A percentile compares a stretch with the other conserved stretches of the same genome.
phyloP scores from a whole-genome alignment of 371 early-diverging fungal genomes.

The Mucor saturninus region DNA sequence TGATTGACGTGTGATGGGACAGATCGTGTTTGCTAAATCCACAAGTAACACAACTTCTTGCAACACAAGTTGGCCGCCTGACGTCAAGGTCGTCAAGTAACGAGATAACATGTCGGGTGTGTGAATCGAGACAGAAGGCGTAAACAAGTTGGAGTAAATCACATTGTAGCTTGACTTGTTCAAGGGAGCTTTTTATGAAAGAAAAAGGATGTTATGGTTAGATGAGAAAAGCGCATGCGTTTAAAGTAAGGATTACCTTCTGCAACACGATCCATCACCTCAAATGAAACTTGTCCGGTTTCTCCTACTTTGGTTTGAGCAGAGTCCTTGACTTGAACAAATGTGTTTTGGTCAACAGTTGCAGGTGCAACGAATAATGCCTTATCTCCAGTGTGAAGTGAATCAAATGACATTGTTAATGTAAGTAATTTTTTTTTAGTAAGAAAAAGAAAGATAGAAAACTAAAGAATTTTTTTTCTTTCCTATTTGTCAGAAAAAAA shows the following conservation, averaged over 20 bases:
- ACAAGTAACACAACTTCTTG: slow-evolving; percentile 42
- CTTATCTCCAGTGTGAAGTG: slow-evolving; percentile 29
- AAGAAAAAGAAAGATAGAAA: slow-evolving; percentile 5
- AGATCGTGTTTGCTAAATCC: slow-evolving; percentile 40
- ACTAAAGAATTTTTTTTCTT: slow-evolving; percentile 3
- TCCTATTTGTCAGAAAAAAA: not conserved
- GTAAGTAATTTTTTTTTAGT: not conserved
- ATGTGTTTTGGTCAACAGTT: slow-evolving; percentile 37
- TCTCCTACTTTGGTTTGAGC: slow-evolving; percentile 50
- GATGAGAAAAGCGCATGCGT: no score
- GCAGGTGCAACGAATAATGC: slow-evolving; percentile 47
- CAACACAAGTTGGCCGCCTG: slow-evolving; percentile 41
- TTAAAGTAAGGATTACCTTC: slow-evolving; percentile 36
- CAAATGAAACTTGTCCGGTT: slow-evolving; percentile 43
- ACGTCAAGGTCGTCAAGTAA: slow-evolving; percentile 39
- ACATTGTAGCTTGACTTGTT: slow-evolving; percentile 33
- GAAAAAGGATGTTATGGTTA: no score
- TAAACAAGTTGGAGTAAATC: slow-evolving; percentile 47
- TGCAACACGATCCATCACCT: slow-evolving; percentile 49
- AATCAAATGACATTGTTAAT: slow-evolving; percentile 11
- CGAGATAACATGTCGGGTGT: slow-evolving; percentile 46
- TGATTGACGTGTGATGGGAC: slow-evolving; percentile 49
- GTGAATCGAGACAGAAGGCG: slow-evolving; percentile 43
- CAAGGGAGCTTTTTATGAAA: slow-evolving; percentile 36
- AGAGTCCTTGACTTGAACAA: slow-evolving; percentile 30